Evolutionary conservation across 176 grass and related monocot species (phyloP).

Genomic region (Hordeum vulgare): DNA sequence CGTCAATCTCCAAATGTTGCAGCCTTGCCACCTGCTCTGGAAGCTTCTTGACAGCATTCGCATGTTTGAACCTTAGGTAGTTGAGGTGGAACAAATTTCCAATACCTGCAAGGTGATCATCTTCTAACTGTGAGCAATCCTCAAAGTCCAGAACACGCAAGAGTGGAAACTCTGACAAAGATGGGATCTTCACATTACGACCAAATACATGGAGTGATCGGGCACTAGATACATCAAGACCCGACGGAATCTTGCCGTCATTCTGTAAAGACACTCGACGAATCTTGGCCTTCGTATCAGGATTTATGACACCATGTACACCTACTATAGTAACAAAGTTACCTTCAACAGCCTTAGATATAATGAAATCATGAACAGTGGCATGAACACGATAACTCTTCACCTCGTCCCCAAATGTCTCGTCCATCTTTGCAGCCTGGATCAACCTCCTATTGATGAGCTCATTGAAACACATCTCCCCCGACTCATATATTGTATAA

Average conservation of each 20-base stretch:
- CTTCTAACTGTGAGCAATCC: neutral
- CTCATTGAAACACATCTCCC: neutral
- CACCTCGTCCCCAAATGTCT: neutral
- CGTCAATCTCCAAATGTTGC: neutral
- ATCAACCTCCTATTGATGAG: constrained; percentile 29
- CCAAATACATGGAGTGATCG: neutral
- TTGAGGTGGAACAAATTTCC: neutral
- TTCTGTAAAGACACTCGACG: neutral
- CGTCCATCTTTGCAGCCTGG: neutral
- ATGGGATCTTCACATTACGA: neutral
- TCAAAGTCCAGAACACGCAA: constrained; percentile 13
- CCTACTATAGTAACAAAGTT: constrained; percentile 22
- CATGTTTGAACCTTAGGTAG: neutral
- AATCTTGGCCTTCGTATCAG: neutral
- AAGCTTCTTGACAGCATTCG: neutral
- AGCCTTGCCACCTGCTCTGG: neutral
- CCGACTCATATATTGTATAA: constrained; percentile 1
- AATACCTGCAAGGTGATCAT: neutral
- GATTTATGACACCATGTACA: neutral
- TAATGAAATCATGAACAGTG: constrained; percentile 16
- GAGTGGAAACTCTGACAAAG: neutral
- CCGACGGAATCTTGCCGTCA: neutral
- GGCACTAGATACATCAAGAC: neutral
- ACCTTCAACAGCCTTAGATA: constrained; percentile 18
- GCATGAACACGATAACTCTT: constrained; percentile 17